Conservation (phyloP, 1,284 basidiomycete species). For the Termitomyces sp. region DNA sequence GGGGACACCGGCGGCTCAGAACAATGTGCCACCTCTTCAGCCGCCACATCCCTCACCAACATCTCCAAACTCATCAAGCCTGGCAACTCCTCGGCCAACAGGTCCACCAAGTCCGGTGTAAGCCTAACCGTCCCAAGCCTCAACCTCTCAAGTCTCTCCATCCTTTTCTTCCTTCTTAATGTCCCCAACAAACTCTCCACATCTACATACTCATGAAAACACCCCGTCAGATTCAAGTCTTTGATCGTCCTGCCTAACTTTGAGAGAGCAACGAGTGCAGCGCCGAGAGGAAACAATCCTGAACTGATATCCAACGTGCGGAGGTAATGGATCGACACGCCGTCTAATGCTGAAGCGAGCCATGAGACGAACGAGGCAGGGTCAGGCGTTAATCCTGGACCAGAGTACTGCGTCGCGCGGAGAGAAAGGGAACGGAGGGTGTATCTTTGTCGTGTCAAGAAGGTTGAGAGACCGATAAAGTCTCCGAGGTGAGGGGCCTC, state of each 20-base stretch:
- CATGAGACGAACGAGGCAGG: conserved; percentile 29
- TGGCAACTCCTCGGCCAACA: conserved; percentile 31
- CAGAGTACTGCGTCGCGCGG: conserved; percentile 34
- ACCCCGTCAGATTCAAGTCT: conserved; percentile 27
- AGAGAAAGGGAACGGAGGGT: conserved; percentile 32
- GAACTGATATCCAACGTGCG: conserved; percentile 35
- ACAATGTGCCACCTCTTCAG: background rate
- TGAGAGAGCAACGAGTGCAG: conserved; percentile 20
- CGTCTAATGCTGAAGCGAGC: conserved; percentile 26
- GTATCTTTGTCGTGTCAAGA: conserved; percentile 30
- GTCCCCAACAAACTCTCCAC: conserved; percentile 27
- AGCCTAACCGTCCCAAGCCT: conserved; percentile 34
- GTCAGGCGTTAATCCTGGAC: conserved; percentile 24
- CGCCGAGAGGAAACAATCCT: conserved; percentile 30
- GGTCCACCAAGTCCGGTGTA: conserved; percentile 35
- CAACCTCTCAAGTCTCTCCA: conserved; percentile 24
- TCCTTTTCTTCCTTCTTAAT: conserved; percentile 5
- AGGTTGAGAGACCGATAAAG: conserved; percentile 28
- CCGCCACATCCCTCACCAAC: conserved; percentile 30
- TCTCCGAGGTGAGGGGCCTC: conserved; percentile 34
- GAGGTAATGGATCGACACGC: conserved; percentile 26
- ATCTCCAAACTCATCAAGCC: conserved; percentile 30
- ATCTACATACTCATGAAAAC: conserved; percentile 28
- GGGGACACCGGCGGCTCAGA: background rate
- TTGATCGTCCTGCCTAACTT: background rate